phyloP scores from a whole-genome alignment of 495 filamentous ascomycete genomes.

The Haplographium delicatum region DNA sequence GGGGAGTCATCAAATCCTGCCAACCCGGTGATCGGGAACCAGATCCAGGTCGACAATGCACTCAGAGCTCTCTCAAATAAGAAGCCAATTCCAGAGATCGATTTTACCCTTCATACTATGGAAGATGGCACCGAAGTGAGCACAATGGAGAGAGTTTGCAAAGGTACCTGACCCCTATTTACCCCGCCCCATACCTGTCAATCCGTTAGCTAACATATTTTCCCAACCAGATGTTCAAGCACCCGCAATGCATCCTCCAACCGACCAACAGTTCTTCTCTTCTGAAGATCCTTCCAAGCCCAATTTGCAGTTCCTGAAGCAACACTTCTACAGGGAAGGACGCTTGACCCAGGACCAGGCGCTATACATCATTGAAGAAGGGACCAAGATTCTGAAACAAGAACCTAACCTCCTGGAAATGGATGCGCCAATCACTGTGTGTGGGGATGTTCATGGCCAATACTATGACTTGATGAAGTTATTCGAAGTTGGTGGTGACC shows the following conservation, averaged over 20 bases:
- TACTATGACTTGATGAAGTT: conserved; percentile 99
- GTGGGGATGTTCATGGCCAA: conserved; percentile 96
- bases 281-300: conserved; percentile 82
- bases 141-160: conserved; percentile 91
- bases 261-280: conserved; percentile 69
- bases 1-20: conserved; percentile 7
- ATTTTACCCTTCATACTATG: conserved; percentile 97
- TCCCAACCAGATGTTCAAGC: conserved; percentile 87
- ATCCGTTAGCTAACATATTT: background rate
- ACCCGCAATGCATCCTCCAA: conserved; percentile 84
- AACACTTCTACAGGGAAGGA: conserved; percentile 96
- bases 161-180: conserved; percentile 57
- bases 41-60: conserved; percentile 55
- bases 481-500: conserved; percentile 97
- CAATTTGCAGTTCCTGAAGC: conserved; percentile 89
- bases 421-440: conserved; percentile 99
- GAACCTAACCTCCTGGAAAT: conserved; percentile 98
- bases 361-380: conserved; percentile 84
- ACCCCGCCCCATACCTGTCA: conserved; percentile 7
- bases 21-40: conserved; percentile 8
- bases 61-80: conserved; percentile 85
- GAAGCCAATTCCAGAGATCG: conserved; percentile 92
- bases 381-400: conserved; percentile 72
- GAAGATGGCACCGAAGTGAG: conserved; percentile 94
- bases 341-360: conserved; percentile 96